Base-by-base conservation (phyloP, 371 early-diverging fungal species). In the Mucor irregularis region DNA sequence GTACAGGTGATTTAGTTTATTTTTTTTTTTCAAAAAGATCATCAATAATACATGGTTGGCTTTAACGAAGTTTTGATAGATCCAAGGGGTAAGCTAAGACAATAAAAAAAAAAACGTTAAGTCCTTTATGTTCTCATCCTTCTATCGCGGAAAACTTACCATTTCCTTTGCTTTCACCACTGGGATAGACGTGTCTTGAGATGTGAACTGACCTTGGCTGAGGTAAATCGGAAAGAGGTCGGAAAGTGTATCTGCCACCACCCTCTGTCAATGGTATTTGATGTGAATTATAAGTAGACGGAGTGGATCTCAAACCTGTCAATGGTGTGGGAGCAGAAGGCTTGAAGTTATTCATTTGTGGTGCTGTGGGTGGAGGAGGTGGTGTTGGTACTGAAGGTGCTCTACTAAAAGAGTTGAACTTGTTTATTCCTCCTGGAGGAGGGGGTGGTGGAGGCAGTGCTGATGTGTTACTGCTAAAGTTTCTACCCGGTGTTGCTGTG, bases 111-210 rank as follows among this genome's bases (percentile, higher is more conserved):
- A 49, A 46, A 30, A 35, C 4, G 22, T n/a, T 10, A 10, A 43
- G 19, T 5, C 16, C 22, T 45, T 19, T 14, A 5, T n/a, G n/a
- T n/a, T n/a, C n/a, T n/a, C n/a, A n/a, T n/a, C n/a, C n/a, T n/a
- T n/a, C n/a, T n/a, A n/a, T n/a, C n/a, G n/a, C n/a, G n/a, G n/a
- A 21, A 29, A 10, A 39, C 52, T 72, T 75, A 70, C 73, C 62
- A 57, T 73, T 76, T 22, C 76, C 76, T 48, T 52, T 60, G 11
- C 5, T 24, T 43, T 62, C 70, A 7, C 76, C 76, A 61, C 73
- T 73, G 1, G 76, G 73, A 64, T 76, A 76, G 1, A 66, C 57
- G 30, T 60, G 71, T 19, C 56, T 55, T 8, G 49, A 29, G 8
- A 42, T 45, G 33, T 34, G 16, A 7, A 45, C 46, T 1, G 61